A percentile compares a stretch with the other conserved stretches of the same genome.
Evolutionary conservation across 2,329 filamentous ascomycete genomes (phyloP).

Genomic region (Verticillium albo-atrum): DNA sequence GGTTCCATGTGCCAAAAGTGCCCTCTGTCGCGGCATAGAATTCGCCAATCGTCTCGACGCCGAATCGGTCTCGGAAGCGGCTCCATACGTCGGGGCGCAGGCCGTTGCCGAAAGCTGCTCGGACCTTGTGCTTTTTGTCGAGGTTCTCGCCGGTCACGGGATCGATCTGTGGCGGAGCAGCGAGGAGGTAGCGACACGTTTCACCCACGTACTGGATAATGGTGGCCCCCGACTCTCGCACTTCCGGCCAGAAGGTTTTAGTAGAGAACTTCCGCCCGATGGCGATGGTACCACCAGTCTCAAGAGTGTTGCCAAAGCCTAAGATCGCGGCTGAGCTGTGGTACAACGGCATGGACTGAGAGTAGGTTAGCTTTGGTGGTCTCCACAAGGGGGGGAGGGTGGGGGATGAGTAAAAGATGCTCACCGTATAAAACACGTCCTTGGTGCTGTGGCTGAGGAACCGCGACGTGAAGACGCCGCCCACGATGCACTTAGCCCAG

Average conservation of each 20-base stretch:
- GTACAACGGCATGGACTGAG: slow-evolving; percentile 80
- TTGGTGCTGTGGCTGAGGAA: slow-evolving; percentile 55
- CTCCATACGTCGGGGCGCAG: slow-evolving; percentile 84
- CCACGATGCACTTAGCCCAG: slow-evolving; percentile 61
- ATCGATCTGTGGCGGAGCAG: slow-evolving; percentile 59
- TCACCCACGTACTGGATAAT: slow-evolving; percentile 86
- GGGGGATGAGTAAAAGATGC: slow-evolving; percentile 14
- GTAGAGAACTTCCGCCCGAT: slow-evolving; percentile 77
- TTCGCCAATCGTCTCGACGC: slow-evolving; percentile 67
- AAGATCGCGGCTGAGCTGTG: slow-evolving; percentile 75
- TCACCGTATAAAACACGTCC: slow-evolving; percentile 73
- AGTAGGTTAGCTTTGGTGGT: slow-evolving; percentile 4
- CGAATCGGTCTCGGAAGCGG: slow-evolving; percentile 75
- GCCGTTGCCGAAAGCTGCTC: slow-evolving; percentile 77
- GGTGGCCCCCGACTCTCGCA: slow-evolving; percentile 65
- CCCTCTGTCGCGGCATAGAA: slow-evolving; percentile 81
- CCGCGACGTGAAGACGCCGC: slow-evolving; percentile 43
- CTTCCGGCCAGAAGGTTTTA: slow-evolving; percentile 71
- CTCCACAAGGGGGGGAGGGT: background rate
- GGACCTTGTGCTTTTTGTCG: slow-evolving; percentile 70
- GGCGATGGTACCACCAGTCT: slow-evolving; percentile 60
- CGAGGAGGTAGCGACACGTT: slow-evolving; percentile 76
- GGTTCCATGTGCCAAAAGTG: slow-evolving; percentile 65
- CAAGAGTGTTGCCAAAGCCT: slow-evolving; percentile 58
- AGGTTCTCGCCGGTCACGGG: slow-evolving; percentile 60